Evolutionary conservation across 805 yeast genomes (phyloP), one percentile per base, ranked within the genome.

Genomic region (Helenozyma baotianmanensis): DNA sequence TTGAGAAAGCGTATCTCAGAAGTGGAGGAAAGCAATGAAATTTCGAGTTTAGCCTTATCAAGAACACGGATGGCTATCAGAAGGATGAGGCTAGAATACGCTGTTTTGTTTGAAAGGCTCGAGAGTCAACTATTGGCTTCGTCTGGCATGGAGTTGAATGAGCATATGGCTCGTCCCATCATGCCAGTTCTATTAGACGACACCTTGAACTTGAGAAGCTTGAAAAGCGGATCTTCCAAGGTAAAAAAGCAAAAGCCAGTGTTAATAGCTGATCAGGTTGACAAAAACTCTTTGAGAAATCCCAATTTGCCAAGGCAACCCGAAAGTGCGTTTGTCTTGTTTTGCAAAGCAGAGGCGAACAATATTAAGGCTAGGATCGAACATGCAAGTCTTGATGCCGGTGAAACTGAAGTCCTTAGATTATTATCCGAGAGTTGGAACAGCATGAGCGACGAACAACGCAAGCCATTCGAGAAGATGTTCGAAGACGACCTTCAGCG

Each of bases 241-340:
- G 14, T 33, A 14, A 29, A 23, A 18, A 41, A 31, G 33, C 35
- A 56, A 54, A 39, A 47, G 30, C 23, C 18, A 26, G 30, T 4
- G 18, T 11, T 13, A 17, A 32, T 3, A 33, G 24, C 27, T 17
- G 32, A 28, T 10, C 33, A 38, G 6, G 52, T 43, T 47, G 56
- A 40, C 44, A 50, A 35, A 45, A 63, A 46, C 28, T 66, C 67
- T 31, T 66, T 70, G 8, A 75, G 88, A 48, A 95, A 88, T 56
- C 96, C 96, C 8, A 79, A 78, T 45, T 70, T 82, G 49, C 97
- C 96, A 14, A 86, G 83, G 48, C 70, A 94, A 49, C 96, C 96
- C 5, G 81, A 92, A 3, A 89, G 88, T 56, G 95, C 96, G 4
- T 89, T 88, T 51, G 66, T 86, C 41, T 74, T 86, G 17, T 88